Base-by-base conservation (phyloP, 2,329 filamentous ascomycete species). In the Cadophora malorum region DNA sequence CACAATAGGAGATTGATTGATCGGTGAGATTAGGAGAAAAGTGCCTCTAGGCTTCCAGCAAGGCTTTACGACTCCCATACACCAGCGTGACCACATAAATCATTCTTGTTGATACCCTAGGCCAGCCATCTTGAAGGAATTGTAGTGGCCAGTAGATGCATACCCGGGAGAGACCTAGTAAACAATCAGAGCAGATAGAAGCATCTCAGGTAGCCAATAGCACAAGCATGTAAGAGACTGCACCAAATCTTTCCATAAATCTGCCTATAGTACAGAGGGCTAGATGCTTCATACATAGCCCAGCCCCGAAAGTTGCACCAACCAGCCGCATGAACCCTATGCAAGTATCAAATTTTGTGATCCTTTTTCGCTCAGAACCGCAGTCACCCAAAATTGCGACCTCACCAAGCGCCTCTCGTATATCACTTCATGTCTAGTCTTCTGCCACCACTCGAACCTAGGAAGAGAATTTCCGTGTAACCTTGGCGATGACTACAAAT, bases 401-500 rank as follows among this genome's bases (percentile, higher is more conserved):
- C 38, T 62, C 59, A 41, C 4, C n/a, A 23, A 58, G 21, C 35
- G 23, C 31, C 56, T 25, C 33, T 47, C 41, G n/a, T 50, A 16
- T 21, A 19, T 23, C 16, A 50, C 41, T 50, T 33, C 25, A 25
- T 23, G 12, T 19, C 59, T 33, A 35, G 16, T 21, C 35, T 59
- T 23, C 33, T 41, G 12, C 33, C 33, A 59, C 9, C 10, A 12
- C 10, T 45, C 63, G 7, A 4, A 23, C 67, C 64, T 76, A 76
- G 73, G 72, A 73, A 28, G 87, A 89, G 86, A 97, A 97, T 81
- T 91, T 91, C 83, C 94, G 91, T 76, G 94, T 96, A 79, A 97
- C 84, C 86, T 97, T 97, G 81, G 94, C 94, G 80, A 97, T 96
- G 80, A 97, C 94, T 97, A 19, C 16, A 72, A 9, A 64, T 23